A percentile compares a stretch with the other conserved stretches of the same genome.
Conservation (phyloP, 2,329 filamentous ascomycete genomes). For the Penicillium sp. region DNA sequence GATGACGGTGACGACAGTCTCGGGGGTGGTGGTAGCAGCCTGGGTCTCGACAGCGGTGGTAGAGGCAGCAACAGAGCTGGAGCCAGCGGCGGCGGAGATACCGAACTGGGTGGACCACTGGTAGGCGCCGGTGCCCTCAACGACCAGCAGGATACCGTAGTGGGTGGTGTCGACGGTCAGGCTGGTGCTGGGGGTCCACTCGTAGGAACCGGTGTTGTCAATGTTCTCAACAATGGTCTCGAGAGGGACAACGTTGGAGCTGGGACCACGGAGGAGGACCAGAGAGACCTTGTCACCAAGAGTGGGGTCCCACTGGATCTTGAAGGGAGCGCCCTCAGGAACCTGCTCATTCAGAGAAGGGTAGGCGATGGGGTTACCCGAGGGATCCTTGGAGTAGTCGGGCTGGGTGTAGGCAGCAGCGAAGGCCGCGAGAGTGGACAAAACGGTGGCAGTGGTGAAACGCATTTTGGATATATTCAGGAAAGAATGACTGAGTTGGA, state of each 20-base stretch:
- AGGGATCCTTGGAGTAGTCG: slow-evolving; percentile 35
- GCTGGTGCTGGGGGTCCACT: slow-evolving; percentile 53
- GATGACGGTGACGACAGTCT: slow-evolving; percentile 7
- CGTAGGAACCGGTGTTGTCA: slow-evolving; percentile 56
- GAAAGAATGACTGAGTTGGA: slow-evolving; percentile 30
- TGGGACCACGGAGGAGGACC: slow-evolving; percentile 60
- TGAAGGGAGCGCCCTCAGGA: slow-evolving; percentile 56
- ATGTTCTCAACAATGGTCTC: slow-evolving; percentile 54
- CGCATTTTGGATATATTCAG: slow-evolving; percentile 33
- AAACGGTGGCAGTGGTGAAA: slow-evolving; percentile 37
- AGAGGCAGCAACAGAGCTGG: slow-evolving; percentile 10
- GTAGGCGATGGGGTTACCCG: slow-evolving; percentile 56
- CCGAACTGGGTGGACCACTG: slow-evolving; percentile 65
- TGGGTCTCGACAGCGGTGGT: slow-evolving; percentile 10
- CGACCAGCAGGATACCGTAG: slow-evolving; percentile 64
- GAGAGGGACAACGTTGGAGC: slow-evolving; percentile 54
- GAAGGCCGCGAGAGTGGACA: slow-evolving; percentile 41
- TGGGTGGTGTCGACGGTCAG: slow-evolving; percentile 52
- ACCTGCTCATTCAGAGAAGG: slow-evolving; percentile 56
- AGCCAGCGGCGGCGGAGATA: slow-evolving; percentile 39
- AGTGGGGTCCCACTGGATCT: slow-evolving; percentile 57
- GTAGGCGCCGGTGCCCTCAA: slow-evolving; percentile 59
- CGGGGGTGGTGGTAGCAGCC: slow-evolving; percentile 2
- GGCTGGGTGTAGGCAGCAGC: slow-evolving; percentile 39
- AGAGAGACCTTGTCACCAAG: slow-evolving; percentile 51